Conservation (phyloP, 148 eudicot genomes). For the Diospyros kaki region DNA sequence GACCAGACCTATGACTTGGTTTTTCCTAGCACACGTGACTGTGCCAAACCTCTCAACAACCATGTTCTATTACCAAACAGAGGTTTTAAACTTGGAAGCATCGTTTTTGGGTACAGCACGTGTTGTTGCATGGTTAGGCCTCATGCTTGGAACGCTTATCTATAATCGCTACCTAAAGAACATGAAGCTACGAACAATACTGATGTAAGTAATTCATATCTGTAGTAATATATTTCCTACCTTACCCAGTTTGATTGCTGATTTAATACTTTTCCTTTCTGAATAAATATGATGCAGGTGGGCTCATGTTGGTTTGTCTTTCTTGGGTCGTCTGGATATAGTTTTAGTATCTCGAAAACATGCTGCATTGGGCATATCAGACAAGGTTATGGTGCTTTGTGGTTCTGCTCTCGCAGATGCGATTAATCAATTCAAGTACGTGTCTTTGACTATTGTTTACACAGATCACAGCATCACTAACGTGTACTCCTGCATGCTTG, state of each 20-base stretch:
- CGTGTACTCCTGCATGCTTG: too few species aligned
- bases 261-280: not conserved
- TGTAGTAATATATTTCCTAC: not conserved
- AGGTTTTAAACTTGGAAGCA: constrained; percentile 73
- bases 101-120: constrained; percentile 86
- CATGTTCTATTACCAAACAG: constrained; percentile 94
- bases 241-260: not conserved
- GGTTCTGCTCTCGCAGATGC: constrained; percentile 93
- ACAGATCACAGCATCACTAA: too few species aligned
- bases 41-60: constrained; percentile 84
- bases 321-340: constrained; percentile 57
- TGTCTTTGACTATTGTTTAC: not conserved
- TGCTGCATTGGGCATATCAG: constrained; percentile 63
- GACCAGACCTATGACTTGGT: constrained; percentile 97
- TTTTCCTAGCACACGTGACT: constrained; percentile 80
- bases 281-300: constrained; percentile 51
- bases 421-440: constrained; percentile 89
- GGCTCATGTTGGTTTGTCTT: constrained; percentile 65
- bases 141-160: constrained; percentile 84
- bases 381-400: constrained; percentile 66
- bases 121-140: constrained; percentile 89
- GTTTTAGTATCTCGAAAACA: constrained; percentile 69
- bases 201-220: constrained; percentile 50
- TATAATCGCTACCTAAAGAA: constrained; percentile 80
- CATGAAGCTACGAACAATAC: constrained; percentile 62